Evolutionary conservation across 2,329 filamentous ascomycete genomes (phyloP).

Genomic region (Coniosporium tulheliwenetii): DNA sequence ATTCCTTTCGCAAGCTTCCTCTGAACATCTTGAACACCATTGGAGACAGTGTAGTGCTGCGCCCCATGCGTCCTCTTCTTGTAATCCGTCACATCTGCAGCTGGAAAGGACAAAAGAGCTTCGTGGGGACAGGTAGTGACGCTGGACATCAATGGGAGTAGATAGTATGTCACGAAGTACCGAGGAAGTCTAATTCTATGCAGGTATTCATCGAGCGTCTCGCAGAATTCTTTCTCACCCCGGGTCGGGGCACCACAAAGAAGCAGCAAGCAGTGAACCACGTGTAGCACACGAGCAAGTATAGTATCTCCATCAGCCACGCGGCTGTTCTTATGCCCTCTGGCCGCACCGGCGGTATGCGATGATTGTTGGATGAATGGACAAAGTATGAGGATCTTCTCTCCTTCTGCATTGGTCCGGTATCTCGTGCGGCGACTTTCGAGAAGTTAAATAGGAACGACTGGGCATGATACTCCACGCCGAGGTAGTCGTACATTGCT

Average conservation of each 20-base stretch:
- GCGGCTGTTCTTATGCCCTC: conserved; percentile 16
- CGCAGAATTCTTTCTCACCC: conserved; percentile 10
- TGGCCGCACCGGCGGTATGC: conserved; percentile 27
- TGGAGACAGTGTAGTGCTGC: conserved; percentile 35
- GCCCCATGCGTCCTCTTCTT: conserved; percentile 29
- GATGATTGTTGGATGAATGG: conserved; percentile 39
- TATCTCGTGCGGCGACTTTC: conserved; percentile 8
- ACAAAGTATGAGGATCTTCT: conserved; percentile 27
- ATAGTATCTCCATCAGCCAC: conserved; percentile 28
- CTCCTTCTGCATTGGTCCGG: conserved; percentile 3
- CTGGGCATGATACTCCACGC: conserved; percentile 32
- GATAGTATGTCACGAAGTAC: conserved; percentile 32
- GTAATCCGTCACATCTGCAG: conserved; percentile 36
- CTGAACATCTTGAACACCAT: conserved; percentile 35
- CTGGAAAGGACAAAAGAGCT: conserved; percentile 35
- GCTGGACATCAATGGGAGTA: conserved; percentile 38
- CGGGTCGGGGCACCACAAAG: conserved; percentile 21
- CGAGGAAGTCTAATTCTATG: conserved; percentile 33
- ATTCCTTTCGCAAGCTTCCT: conserved; percentile 26
- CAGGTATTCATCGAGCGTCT: conserved; percentile 35
- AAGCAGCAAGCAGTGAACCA: conserved; percentile 41
- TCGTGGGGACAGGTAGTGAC: conserved; percentile 40
- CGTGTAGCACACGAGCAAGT: conserved; percentile 32
- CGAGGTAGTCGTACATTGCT: conserved; percentile 40
- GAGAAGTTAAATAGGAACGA: conserved; percentile 40